These are phyloP conservation scores for Aspergillus felis DNA, from an alignment of 2,329 filamentous ascomycete species.

Conservation along the genomic window DNA sequence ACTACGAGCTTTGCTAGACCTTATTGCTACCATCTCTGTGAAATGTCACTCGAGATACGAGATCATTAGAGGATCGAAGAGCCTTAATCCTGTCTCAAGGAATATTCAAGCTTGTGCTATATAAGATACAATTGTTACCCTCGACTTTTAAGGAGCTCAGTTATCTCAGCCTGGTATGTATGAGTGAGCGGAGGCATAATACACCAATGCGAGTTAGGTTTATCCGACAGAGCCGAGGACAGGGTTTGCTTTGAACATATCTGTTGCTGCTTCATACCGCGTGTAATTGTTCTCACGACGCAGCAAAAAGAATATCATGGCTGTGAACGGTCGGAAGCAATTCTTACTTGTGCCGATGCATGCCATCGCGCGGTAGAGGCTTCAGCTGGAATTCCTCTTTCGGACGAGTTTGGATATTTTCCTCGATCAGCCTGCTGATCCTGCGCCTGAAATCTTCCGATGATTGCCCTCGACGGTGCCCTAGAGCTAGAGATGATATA, in stretches of 20 bases:
- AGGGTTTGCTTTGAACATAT: not conserved
- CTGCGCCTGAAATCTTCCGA: constrained; percentile 31
- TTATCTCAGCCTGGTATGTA: not conserved
- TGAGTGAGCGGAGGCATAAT: not conserved
- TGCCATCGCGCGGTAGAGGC: constrained; percentile 9
- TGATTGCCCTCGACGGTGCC: constrained; percentile 21
- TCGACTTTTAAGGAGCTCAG: not conserved
- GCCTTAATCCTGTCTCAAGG: not conserved
- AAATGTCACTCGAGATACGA: not conserved
- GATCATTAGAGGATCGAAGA: not conserved
- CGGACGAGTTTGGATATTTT: constrained; percentile 22
- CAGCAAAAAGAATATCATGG: not conserved
- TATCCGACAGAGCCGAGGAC: not conserved
- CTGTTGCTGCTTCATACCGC: not conserved
- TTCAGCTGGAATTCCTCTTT: constrained; percentile 23
- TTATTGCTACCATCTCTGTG: not conserved
- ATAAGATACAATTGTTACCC: not conserved
- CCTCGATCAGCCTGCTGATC: constrained; percentile 32
- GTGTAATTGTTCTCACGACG: not conserved
- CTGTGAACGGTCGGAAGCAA: not conserved
- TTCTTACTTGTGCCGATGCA: not conserved
- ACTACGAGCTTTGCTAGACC: not conserved
- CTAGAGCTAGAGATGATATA: constrained; percentile 8
- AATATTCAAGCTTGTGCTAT: not conserved
- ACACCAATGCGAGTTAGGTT: not conserved